Conservation (phyloP, 129 eudicot genomes). For the Flaveria bidentis region DNA sequence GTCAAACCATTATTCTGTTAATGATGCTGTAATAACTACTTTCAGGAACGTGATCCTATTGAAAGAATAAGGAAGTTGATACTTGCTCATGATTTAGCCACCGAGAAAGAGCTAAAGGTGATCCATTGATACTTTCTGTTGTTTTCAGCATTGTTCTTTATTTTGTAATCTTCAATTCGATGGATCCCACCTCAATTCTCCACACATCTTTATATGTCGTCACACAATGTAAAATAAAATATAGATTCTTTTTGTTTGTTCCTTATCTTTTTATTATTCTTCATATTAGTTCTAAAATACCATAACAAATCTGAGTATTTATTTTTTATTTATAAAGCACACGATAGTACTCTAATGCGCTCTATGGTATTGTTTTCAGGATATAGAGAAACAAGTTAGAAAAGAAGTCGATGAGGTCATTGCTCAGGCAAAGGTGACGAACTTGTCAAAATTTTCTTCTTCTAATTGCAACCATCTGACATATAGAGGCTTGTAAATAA, state of each 20-base stretch:
- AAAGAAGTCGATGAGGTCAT: slow-evolving; percentile 98
- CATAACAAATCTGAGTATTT: background rate
- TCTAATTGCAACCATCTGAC: background rate
- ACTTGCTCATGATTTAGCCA: slow-evolving; percentile 80
- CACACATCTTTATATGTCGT: background rate
- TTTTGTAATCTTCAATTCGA: background rate
- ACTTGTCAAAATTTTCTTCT: background rate
- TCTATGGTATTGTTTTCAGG: slow-evolving; percentile 45
- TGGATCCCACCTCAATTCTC: slow-evolving; percentile 1
- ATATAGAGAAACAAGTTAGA: slow-evolving; percentile 76
- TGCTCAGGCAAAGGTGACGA: slow-evolving; percentile 85
- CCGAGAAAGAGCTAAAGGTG: slow-evolving; percentile 93
- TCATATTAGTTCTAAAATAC: no score
- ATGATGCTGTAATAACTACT: background rate
- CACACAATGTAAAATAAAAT: background rate
- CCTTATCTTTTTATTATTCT: background rate
- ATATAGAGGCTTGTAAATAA: background rate
- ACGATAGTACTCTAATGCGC: background rate
- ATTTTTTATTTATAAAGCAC: background rate
- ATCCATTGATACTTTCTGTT: background rate
- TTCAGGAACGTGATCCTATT: slow-evolving; percentile 97
- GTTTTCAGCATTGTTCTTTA: background rate
- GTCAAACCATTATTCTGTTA: background rate
- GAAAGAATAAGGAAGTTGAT: slow-evolving; percentile 86
- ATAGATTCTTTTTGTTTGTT: background rate